Base-by-base conservation (phyloP, 163 green algal species). In the Volvox carteri region DNA sequence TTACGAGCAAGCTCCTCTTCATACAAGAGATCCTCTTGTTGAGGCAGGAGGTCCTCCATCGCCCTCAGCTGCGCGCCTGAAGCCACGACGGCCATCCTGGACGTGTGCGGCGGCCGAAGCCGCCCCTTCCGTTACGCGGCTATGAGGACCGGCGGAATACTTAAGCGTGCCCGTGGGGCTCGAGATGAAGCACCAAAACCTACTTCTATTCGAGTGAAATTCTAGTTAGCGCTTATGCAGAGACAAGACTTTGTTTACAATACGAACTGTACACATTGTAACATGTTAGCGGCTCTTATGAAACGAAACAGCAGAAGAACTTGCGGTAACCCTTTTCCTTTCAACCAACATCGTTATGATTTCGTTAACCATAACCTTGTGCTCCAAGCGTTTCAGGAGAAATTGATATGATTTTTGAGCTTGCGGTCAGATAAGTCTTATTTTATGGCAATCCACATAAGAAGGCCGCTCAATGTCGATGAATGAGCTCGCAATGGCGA, bases 1-100 rank as follows among this genome's bases (percentile, higher is more conserved):
- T 99, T 99, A 19, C 98, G 94, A 50, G 99, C 93, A 42, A 99
- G 92, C 94, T 99, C 98, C 90, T 99, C 97, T 90, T 99, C 97
- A 80, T 98, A 99, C 2, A 98, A 89, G n/a, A 99, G 92, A 80
- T 99, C 97, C 70, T 97, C 96, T 37, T 98, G 95, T 0, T 87
- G 91, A 0, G 97, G 96, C 86, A 98, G 94, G 18, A 99, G 92
- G 35, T 96, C 88, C 65, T 88, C 72, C 72, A 90, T 90, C 16
- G 52, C 42, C 33, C 44, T 30, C 84, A 78, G 56, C 84, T 74
- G 41, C n/a, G 77, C 86, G 48, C 70, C 65, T 68, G 65, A 65
- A 37, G 60, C 75, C 48, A 46, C 60, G 19, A 77, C 23, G 8
- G 86, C 78, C 83, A 91, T 86, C 6, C 21, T 81, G 23, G 30